These are phyloP conservation scores for Solanum arcanum DNA, from an alignment of 257 asterid species.

Conservation along the genomic window DNA sequence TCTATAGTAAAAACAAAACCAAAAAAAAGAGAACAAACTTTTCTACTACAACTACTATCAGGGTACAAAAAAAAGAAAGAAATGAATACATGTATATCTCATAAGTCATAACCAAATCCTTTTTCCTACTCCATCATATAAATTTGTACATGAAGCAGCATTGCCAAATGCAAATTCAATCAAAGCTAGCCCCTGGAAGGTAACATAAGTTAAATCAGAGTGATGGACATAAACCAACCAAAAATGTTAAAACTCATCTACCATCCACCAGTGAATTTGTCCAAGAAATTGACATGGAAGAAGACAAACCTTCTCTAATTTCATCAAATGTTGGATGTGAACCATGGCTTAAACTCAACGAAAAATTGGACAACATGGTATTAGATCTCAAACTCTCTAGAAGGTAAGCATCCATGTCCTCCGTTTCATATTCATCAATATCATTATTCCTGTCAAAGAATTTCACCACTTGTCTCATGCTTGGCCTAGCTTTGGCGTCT, in stretches of 20 bases:
- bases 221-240: background rate
- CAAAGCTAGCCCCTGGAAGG: background rate
- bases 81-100: background rate
- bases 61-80: background rate
- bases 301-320: conserved; percentile 27
- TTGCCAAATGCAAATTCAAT: background rate
- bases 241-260: conserved; percentile 25
- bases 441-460: conserved; percentile 37
- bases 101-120: background rate
- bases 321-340: conserved; percentile 62
- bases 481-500: conserved; percentile 45
- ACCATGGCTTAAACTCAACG: conserved; percentile 16
- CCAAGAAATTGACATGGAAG: conserved; percentile 48
- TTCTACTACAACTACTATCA: background rate
- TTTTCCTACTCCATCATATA: background rate
- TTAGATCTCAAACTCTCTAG: conserved; percentile 28
- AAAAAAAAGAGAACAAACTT: background rate
- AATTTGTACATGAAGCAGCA: background rate
- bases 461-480: conserved; percentile 58
- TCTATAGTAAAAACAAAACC: no score
- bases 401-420: conserved; percentile 34
- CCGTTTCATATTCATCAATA: conserved; percentile 20
- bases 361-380: conserved; percentile 31
- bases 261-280: conserved; percentile 33
- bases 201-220: background rate